Conservation (phyloP, 2,329 filamentous ascomycete species). For the Phaeosphaeria sp. region DNA sequence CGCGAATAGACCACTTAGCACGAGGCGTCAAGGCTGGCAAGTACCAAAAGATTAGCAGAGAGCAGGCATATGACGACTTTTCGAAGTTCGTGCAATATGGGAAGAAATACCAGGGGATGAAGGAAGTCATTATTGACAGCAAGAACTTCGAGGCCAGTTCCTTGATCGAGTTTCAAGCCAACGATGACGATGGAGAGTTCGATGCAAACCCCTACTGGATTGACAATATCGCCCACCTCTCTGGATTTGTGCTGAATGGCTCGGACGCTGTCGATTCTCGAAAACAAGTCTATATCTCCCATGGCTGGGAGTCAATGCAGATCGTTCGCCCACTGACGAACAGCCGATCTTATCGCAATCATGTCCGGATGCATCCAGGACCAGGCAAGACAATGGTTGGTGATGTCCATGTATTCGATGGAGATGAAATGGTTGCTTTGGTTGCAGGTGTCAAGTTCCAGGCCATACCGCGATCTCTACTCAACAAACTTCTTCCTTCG, state of each 20-base stretch:
- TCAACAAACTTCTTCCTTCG: too few species aligned
- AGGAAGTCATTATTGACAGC: conserved; percentile 24
- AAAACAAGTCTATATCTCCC: background rate
- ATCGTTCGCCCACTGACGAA: background rate
- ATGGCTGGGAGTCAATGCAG: background rate
- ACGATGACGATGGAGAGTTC: background rate
- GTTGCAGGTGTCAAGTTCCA: conserved; percentile 9
- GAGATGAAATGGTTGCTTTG: conserved; percentile 10
- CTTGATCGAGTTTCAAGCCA: conserved; percentile 10
- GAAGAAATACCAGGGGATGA: conserved; percentile 17
- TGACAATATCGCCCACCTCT: background rate
- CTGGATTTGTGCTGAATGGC: background rate
- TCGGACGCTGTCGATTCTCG: background rate
- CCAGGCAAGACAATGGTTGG: conserved; percentile 12
- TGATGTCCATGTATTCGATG: conserved; percentile 18
- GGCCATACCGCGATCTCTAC: background rate
- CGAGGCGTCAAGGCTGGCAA: conserved; percentile 2
- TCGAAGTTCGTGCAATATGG: conserved; percentile 15
- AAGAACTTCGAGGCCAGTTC: conserved; percentile 20
- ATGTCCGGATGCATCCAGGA: background rate
- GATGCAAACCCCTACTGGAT: background rate
- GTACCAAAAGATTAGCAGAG: conserved; percentile 10
- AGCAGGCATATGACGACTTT: conserved; percentile 1
- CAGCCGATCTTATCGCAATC: background rate
- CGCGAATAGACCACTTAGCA: background rate